Conservation (phyloP, 495 filamentous ascomycete genomes). For the Neurospora sp. region DNA sequence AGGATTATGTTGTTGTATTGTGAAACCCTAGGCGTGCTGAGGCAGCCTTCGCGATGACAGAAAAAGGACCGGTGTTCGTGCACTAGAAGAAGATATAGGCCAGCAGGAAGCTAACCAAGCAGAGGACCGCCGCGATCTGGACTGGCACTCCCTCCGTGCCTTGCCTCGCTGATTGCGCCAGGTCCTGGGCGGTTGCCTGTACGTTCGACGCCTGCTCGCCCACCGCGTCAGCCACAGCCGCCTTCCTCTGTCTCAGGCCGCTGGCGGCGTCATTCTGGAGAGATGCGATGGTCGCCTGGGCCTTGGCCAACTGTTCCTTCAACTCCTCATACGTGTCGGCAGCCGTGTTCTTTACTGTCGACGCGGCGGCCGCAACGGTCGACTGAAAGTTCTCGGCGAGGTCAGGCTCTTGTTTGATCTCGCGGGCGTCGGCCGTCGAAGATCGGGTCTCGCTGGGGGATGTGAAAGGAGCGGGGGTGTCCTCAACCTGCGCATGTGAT, state of each 20-base stretch:
- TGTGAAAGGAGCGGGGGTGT: slow-evolving; percentile 16
- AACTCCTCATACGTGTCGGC: slow-evolving; percentile 49
- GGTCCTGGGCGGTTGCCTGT: slow-evolving; percentile 32
- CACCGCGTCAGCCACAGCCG: slow-evolving; percentile 31
- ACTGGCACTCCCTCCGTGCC: slow-evolving; percentile 73
- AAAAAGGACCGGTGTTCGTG: neutral
- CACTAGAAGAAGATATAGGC: slow-evolving; percentile 86
- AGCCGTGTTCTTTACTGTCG: slow-evolving; percentile 26
- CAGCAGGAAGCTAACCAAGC: slow-evolving; percentile 81
- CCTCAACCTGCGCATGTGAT: slow-evolving; percentile 14
- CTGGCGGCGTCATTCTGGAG: slow-evolving; percentile 55
- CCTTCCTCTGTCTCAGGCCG: slow-evolving; percentile 62
- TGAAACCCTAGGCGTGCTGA: neutral
- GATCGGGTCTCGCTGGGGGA: slow-evolving; percentile 7
- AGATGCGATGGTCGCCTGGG: slow-evolving; percentile 60
- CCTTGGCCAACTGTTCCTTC: slow-evolving; percentile 61
- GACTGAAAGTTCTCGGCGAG: slow-evolving; percentile 14
- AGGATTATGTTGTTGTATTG: neutral
- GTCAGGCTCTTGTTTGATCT: slow-evolving; percentile 28
- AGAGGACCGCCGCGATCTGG: slow-evolving; percentile 71
- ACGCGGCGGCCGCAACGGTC: slow-evolving; percentile 19
- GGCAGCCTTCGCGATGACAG: neutral
- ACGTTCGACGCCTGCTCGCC: slow-evolving; percentile 36
- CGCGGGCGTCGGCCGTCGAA: slow-evolving; percentile 29
- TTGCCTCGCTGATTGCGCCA: slow-evolving; percentile 44